Percentiles rank a stretch among this genome's conserved stretches.
Evolutionary conservation across 345 rosid species (phyloP).

Genomic region (Aquilaria sinensis): DNA sequence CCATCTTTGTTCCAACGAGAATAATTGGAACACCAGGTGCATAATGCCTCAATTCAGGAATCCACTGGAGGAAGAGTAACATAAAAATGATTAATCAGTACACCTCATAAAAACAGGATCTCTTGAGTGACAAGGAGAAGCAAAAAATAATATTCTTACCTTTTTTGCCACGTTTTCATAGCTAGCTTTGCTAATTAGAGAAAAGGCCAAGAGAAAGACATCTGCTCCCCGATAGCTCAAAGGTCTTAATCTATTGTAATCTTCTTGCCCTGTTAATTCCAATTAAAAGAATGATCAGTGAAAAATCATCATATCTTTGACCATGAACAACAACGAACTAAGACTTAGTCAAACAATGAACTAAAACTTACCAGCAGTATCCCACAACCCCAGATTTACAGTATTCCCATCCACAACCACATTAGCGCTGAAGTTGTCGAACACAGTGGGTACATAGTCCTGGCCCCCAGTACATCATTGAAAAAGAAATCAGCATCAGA

Average conservation of each 20-base stretch:
- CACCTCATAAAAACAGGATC: constrained; percentile 4
- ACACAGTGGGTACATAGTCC: constrained; percentile 87
- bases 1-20: constrained; percentile 57
- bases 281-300: constrained; percentile 1
- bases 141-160: constrained; percentile 22
- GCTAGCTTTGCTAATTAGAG: constrained; percentile 92
- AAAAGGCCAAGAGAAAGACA: constrained; percentile 85
- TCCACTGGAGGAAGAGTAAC: constrained; percentile 18
- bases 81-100: constrained; percentile 3
- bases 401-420: constrained; percentile 81
- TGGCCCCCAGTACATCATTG: constrained; percentile 15
- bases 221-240: constrained; percentile 93
- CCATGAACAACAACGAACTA: no score
- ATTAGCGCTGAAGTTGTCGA: constrained; percentile 83
- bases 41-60: constrained; percentile 17
- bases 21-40: constrained; percentile 53
- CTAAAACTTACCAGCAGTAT: constrained; percentile 59
- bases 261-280: constrained; percentile 74
- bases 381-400: constrained; percentile 78
- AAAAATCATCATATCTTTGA: no score
- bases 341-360: constrained; percentile 14
- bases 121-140: not conserved
- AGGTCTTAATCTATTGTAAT: constrained; percentile 84
- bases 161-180: constrained; percentile 85
- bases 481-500: no score